A percentile compares a stretch with the other conserved stretches of the same genome.
phyloP scores from a whole-genome alignment of 768 basidiomycete genomes.

The Suillus clintonianus region DNA sequence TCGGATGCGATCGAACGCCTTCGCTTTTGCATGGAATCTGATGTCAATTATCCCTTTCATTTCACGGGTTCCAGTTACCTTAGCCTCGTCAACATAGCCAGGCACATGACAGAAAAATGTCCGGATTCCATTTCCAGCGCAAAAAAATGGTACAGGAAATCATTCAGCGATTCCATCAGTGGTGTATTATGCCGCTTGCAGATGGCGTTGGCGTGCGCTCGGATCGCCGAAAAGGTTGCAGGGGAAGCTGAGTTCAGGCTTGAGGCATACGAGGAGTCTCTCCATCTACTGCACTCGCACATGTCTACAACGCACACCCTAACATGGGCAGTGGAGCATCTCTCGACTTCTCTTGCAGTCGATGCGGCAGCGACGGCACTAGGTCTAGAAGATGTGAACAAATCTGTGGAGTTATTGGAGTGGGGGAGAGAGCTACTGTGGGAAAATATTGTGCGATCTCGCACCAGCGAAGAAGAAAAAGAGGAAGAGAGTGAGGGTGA shows the following conservation, averaged over 20 bases:
- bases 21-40: background rate
- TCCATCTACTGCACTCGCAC: constrained; percentile 1
- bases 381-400: background rate
- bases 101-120: background rate
- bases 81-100: background rate
- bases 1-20: background rate
- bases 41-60: background rate
- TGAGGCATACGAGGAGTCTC: constrained; percentile 2
- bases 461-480: background rate
- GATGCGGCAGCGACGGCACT: background rate
- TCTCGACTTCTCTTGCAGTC: background rate
- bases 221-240: background rate
- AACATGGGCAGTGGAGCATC: background rate
- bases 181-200: background rate
- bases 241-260: background rate
- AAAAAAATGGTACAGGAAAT: background rate
- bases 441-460: background rate
- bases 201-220: background rate
- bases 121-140: background rate
- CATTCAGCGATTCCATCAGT: background rate
- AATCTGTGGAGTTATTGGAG: constrained; percentile 3
- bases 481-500: background rate
- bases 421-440: constrained; percentile 1
- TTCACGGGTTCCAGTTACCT: background rate
- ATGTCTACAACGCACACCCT: background rate